These are phyloP conservation scores for Lyophyllum shimeji DNA, from an alignment of 768 basidiomycete species.

Conservation along the genomic window DNA sequence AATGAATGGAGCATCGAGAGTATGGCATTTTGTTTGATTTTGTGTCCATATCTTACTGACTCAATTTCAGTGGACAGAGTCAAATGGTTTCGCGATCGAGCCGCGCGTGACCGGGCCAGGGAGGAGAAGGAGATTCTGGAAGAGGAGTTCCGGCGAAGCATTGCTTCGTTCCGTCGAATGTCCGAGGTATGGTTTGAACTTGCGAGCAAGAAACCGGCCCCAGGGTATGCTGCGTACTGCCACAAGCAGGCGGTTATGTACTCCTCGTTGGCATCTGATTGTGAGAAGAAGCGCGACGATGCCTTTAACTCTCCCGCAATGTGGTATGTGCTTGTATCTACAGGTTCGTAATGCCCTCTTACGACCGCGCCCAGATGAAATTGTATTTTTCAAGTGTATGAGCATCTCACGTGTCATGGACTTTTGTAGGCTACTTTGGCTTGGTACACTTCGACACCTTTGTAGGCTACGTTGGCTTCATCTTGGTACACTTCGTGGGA, in stretches of 20 bases:
- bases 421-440: no score
- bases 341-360: no score
- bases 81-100: background rate
- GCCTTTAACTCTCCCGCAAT: background rate
- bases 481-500: no score
- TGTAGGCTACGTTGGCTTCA: no score
- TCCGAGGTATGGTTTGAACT: background rate
- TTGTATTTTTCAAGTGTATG: no score
- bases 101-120: background rate
- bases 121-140: background rate
- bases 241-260: background rate
- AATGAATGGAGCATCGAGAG: background rate
- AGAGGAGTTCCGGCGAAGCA: background rate
- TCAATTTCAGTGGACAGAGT: background rate
- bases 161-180: background rate
- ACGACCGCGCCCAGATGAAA: no score
- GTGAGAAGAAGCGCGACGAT: background rate
- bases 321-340: background rate
- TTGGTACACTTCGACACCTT: no score
- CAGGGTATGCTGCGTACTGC: background rate
- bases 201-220: background rate
- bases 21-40: background rate
- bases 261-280: no score
- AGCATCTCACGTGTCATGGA: no score
- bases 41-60: background rate